These are phyloP conservation scores for Naganishia vishniacii DNA, from an alignment of 768 basidiomycete genomes.

Conservation along the genomic window DNA sequence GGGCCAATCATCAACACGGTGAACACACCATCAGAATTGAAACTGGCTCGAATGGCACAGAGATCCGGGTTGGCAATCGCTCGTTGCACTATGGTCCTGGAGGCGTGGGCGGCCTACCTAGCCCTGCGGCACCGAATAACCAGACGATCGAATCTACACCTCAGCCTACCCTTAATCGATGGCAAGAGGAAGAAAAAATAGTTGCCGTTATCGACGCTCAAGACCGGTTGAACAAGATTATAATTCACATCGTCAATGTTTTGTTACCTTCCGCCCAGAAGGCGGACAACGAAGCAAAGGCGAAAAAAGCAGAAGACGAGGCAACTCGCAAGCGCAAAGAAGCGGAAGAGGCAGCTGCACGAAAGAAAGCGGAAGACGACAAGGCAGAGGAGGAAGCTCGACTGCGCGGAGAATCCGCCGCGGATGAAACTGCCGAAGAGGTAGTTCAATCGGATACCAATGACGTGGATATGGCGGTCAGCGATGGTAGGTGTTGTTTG, in stretches of 20 bases:
- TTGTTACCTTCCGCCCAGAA: constrained; percentile 70
- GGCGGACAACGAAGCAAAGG: constrained; percentile 40
- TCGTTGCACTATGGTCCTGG: constrained; percentile 10
- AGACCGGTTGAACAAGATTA: constrained; percentile 62
- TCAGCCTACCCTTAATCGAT: constrained; percentile 73
- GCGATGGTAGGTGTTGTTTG: constrained; percentile 9
- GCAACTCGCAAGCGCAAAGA: constrained; percentile 41
- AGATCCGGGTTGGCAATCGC: constrained; percentile 10
- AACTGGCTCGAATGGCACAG: constrained; percentile 1
- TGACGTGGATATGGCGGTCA: constrained; percentile 26
- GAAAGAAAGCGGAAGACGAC: constrained; percentile 23
- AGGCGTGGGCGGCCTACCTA: not conserved
- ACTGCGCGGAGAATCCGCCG: constrained; percentile 15
- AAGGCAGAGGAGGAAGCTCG: constrained; percentile 26
- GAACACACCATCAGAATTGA: constrained; percentile 72
- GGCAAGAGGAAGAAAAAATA: constrained; percentile 81
- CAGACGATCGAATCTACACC: constrained; percentile 57
- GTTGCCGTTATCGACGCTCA: constrained; percentile 68
- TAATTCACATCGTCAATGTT: constrained; percentile 65
- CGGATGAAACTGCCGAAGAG: constrained; percentile 7
- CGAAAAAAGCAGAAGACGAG: constrained; percentile 50
- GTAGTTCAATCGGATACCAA: not conserved
- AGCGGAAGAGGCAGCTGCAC: constrained; percentile 17
- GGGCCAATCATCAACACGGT: constrained; percentile 31
- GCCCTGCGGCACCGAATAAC: not conserved